These are phyloP conservation scores for Boletus sp. DNA, from an alignment of 768 basidiomycete genomes.

Conservation along the genomic window DNA sequence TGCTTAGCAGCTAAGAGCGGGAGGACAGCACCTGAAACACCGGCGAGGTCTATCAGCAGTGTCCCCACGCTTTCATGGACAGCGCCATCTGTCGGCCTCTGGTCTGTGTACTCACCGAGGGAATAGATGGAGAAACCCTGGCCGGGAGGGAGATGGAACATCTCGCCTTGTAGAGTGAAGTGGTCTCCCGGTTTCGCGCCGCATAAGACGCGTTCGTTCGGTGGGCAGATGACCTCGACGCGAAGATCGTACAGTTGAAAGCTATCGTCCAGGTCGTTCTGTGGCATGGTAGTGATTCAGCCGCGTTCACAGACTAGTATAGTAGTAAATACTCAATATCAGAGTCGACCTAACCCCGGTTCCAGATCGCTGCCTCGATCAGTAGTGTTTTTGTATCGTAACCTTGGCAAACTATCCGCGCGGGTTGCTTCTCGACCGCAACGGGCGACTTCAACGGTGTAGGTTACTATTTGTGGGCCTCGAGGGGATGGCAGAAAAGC, in stretches of 20 bases:
- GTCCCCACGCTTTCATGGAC: neutral
- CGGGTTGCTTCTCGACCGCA: too few species aligned
- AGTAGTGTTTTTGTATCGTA: too few species aligned
- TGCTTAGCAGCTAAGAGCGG: conserved; percentile 70
- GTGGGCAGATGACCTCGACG: conserved; percentile 59
- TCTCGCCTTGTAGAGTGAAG: conserved; percentile 62
- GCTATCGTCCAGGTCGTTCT: conserved; percentile 32
- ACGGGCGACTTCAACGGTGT: too few species aligned
- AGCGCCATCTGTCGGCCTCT: neutral
- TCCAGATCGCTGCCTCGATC: too few species aligned
- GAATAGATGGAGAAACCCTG: conserved; percentile 73
- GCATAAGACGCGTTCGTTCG: conserved; percentile 54
- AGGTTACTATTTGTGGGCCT: too few species aligned
- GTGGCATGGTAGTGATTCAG: neutral
- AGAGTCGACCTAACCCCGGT: too few species aligned
- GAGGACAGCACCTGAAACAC: conserved; percentile 51
- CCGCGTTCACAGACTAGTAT: too few species aligned
- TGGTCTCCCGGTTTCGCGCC: conserved; percentile 63
- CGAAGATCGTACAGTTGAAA: conserved; percentile 65
- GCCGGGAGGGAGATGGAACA: conserved; percentile 54
- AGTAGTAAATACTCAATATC: too few species aligned
- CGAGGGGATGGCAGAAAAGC: too few species aligned
- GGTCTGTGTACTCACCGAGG: conserved; percentile 36
- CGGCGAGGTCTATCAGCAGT: neutral
- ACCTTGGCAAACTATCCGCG: too few species aligned